These are phyloP conservation scores for Russula sp. DNA, from an alignment of 768 basidiomycete genomes.

Conservation along the genomic window DNA sequence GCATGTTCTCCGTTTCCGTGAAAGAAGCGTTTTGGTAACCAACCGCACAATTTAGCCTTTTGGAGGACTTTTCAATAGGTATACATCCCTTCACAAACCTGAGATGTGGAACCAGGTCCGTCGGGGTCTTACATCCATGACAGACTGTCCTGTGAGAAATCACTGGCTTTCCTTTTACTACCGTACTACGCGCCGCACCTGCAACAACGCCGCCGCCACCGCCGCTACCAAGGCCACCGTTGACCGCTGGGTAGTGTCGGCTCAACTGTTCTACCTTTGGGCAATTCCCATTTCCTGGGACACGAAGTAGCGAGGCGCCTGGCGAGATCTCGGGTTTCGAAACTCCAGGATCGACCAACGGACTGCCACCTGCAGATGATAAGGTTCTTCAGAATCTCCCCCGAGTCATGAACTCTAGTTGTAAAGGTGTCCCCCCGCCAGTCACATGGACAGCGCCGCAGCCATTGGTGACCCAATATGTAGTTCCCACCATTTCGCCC, in stretches of 20 bases:
- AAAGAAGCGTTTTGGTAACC: background rate
- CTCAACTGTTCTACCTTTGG: background rate
- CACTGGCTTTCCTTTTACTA: background rate
- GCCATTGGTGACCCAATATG: background rate
- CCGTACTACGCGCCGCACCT: background rate
- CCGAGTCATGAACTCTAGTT: background rate
- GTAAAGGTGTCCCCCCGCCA: conserved; percentile 2
- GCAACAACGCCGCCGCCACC: background rate
- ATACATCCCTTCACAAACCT: background rate
- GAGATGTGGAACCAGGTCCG: background rate
- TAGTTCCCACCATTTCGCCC: background rate
- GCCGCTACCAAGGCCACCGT: background rate
- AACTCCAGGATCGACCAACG: background rate
- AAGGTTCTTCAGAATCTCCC: background rate
- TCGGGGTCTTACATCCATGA: background rate
- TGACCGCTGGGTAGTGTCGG: background rate
- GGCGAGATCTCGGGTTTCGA: background rate
- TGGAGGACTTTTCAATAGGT: conserved; percentile 9
- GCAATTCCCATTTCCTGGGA: background rate
- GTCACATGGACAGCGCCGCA: conserved; percentile 5
- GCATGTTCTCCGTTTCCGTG: background rate
- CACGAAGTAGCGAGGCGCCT: background rate
- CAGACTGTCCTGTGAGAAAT: background rate
- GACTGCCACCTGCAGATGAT: background rate
- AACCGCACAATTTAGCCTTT: background rate